Evolutionary conservation across 2,329 filamentous ascomycete genomes (phyloP).

Genomic region (Colletotrichum sp.): DNA sequence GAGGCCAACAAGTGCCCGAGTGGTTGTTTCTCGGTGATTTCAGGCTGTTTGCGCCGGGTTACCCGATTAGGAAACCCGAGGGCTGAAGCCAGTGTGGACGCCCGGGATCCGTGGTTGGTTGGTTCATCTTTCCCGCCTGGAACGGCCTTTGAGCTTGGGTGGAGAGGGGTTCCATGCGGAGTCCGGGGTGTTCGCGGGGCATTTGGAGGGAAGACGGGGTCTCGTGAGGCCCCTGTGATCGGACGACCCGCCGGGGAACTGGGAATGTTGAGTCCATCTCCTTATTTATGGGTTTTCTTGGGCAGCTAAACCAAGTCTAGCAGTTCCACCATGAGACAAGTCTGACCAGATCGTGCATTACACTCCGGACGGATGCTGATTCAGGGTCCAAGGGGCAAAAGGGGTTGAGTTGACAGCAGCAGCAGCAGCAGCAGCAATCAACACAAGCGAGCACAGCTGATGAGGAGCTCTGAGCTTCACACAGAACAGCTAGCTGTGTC

Average conservation of each 20-base stretch:
- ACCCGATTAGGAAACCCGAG: constrained; percentile 12
- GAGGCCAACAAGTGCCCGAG: neutral
- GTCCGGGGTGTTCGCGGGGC: constrained; percentile 5
- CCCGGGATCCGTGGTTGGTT: neutral
- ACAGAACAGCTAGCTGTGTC: neutral
- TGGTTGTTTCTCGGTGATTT: neutral
- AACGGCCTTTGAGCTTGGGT: neutral
- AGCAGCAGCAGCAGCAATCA: neutral
- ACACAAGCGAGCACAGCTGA: neutral
- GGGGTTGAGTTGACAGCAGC: neutral
- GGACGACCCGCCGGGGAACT: neutral
- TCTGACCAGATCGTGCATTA: neutral
- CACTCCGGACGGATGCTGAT: neutral
- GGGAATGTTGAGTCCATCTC: neutral
- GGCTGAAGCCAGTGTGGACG: neutral
- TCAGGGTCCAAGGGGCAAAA: neutral
- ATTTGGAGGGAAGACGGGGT: neutral
- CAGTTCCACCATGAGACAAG: neutral
- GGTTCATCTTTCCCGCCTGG: neutral
- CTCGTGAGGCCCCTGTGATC: neutral
- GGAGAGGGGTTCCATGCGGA: neutral
- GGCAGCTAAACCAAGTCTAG: neutral
- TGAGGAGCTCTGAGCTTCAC: neutral
- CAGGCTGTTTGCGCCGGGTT: constrained; percentile 10
- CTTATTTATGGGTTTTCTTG: neutral